Evolutionary conservation across 768 basidiomycete genomes (phyloP), one percentile per base, ranked within the genome.

Genomic region (Trametes cingulata): DNA sequence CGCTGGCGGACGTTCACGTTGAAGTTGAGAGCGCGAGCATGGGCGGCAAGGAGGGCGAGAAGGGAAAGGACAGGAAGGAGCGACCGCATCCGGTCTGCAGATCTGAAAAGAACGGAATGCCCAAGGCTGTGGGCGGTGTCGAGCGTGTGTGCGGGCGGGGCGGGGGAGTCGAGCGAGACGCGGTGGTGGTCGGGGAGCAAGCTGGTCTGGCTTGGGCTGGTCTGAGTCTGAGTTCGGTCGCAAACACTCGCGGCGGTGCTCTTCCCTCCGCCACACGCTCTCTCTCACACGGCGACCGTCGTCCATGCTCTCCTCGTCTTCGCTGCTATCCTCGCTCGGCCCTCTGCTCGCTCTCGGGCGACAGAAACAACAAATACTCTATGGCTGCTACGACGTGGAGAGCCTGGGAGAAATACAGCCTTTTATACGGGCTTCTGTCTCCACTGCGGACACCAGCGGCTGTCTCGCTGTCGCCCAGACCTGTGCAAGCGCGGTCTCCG

Each of bases 21-120:
- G 42, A 79, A 66, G 41, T 64, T 71, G 39, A 74, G 35, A 33
- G 78, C 77, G 64, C 64, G 63, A 20, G 61, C 64, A 68, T 60
- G 58, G 40, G 52, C 54, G 42, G 50, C 55, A 42, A 54, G 47
- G 60, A 61, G 43, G 62, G 67, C 52, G 51, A 66, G 49, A 19
- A 62, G 50, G 52, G 67, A 63, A 58, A 60, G 60, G 57, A 58
- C 40, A 43, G 65, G 57, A 52, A 68, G 58, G 53, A 62, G 42
- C 39, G 60, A 54, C 51, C 66, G 52, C 70, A 69, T 69, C 39
- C 60, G 62, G 63, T 33, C 36, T 57, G 60, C 13, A 33, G 54
- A 40, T 39, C 48, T 25, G n/a, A 57, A 67, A 68, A 36, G 68
- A 65, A 50, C 53, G 65, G 58, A 66, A 61, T 47, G 60, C 60